Evolutionary conservation across 805 yeast genomes (phyloP), one percentile per base, ranked within the genome.

Genomic region (Candida golubevii): DNA sequence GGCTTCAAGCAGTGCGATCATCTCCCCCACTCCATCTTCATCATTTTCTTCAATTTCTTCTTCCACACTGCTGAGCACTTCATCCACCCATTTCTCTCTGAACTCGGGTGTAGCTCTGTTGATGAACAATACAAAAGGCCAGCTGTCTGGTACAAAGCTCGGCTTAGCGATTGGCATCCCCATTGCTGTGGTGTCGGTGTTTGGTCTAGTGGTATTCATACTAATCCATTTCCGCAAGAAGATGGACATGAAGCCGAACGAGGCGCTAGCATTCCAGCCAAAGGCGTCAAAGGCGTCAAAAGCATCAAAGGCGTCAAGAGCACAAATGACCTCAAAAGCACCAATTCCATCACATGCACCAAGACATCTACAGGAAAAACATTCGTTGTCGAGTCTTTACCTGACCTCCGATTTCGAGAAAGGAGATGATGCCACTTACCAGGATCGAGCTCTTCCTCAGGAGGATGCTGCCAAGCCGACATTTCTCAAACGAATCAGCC

Each of bases 121-220:
- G 27, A 18, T 41, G 29, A 33, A 31, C 33, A 6, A 43, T 0
- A 12, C n/a, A 12, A 12, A 29, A 11, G 36, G 40, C 18, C 40
- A 18, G 43, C 36, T 41, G 33, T 44, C 51, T 4, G 42, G 48
- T 26, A 47, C 48, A 27, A 55, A 56, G 12, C 49, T 66, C 18
- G 71, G 69, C 4, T 46, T 54, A 62, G 67, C 59, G 41, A 62
- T 61, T 47, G 70, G 69, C 10, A 55, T 61, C 39, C 67, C 65
- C 27, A 48, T 62, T 39, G 67, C 64, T 13, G 48, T 59, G n/a
- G 47, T 67, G 31, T 48, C 50, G 10, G 26, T 63, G 23, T 51
- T 62, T 39, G 50, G 57, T 7, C 37, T 57, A 33, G 58, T 47
- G 11, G 47, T 46, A 13, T 42, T 51, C 9, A 39, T 47, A 29